phyloP scores from a whole-genome alignment of 768 basidiomycete genomes.

The Tremella fuciformis region DNA sequence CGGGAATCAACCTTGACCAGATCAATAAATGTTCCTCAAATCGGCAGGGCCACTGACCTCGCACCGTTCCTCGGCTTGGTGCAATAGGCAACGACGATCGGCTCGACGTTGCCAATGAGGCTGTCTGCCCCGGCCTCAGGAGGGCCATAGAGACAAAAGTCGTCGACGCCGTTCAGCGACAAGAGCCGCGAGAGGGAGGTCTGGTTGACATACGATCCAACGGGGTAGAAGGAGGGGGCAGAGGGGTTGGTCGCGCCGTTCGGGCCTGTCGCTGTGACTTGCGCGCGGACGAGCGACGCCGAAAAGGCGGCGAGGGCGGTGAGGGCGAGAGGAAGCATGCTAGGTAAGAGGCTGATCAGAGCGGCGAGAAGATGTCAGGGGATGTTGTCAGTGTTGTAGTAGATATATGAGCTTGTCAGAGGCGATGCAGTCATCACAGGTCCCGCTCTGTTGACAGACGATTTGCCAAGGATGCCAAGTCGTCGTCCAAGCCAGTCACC shows the following conservation, averaged over 20 bases:
- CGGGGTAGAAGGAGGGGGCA: conserved; percentile 19
- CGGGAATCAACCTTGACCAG: conserved; percentile 53
- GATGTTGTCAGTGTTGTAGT: too few species aligned
- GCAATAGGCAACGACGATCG: conserved; percentile 54
- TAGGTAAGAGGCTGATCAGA: too few species aligned
- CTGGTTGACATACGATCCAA: conserved; percentile 50
- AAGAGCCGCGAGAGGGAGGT: conserved; percentile 48
- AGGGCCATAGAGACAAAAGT: conserved; percentile 50
- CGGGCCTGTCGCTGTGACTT: conserved; percentile 50
- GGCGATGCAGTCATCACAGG: too few species aligned
- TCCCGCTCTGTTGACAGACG: too few species aligned
- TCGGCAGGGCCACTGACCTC: too few species aligned
- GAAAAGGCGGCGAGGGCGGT: conserved; percentile 11
- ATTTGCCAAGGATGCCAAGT: too few species aligned
- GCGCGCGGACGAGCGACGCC: conserved; percentile 33
- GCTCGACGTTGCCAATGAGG: conserved; percentile 53
- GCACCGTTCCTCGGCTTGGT: conserved; percentile 12
- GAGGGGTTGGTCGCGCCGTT: conserved; percentile 47
- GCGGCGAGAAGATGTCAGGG: too few species aligned
- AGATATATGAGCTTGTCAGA: too few species aligned
- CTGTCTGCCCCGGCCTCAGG: conserved; percentile 25
- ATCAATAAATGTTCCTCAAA: conserved; percentile 49
- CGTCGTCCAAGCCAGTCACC: too few species aligned
- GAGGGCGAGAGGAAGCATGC: too few species aligned
- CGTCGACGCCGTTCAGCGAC: conserved; percentile 51